Percentiles rank a stretch among this genome's conserved stretches.
Conservation (phyloP, 2,329 filamentous ascomycete species). For the Cordyceps tenuipes region DNA sequence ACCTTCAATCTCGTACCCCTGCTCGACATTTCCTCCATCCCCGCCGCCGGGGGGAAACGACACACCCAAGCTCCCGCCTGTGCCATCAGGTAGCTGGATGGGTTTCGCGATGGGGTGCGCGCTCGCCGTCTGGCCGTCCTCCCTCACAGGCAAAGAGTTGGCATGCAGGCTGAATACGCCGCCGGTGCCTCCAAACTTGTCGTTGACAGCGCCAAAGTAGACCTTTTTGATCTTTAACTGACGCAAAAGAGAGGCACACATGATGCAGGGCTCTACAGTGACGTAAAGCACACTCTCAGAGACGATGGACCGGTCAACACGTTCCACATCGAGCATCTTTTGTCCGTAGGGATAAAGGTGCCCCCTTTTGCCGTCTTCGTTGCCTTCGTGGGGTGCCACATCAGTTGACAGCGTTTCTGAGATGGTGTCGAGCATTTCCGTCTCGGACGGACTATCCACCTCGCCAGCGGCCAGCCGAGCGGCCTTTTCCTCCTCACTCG, state of each 20-base stretch:
- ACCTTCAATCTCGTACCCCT: conserved; percentile 72
- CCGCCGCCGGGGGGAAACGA: conserved; percentile 33
- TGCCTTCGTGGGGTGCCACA: conserved; percentile 31
- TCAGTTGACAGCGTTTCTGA: conserved; percentile 18
- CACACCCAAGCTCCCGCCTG: conserved; percentile 25
- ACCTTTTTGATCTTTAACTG: conserved; percentile 84
- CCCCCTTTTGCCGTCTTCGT: conserved; percentile 45
- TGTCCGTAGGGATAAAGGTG: conserved; percentile 55
- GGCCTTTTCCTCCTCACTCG: conserved; percentile 20
- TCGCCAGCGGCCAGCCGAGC: conserved; percentile 9
- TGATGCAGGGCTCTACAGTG: conserved; percentile 96
- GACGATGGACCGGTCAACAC: conserved; percentile 60
- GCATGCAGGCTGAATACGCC: conserved; percentile 83
- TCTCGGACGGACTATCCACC: background rate
- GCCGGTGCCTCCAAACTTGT: conserved; percentile 93
- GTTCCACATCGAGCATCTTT: conserved; percentile 45
- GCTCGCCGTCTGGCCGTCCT: conserved; percentile 31
- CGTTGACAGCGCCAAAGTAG: conserved; percentile 91
- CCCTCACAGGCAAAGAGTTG: conserved; percentile 39
- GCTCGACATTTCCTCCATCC: conserved; percentile 64
- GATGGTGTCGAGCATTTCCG: conserved; percentile 3
- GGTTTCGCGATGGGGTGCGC: conserved; percentile 30
- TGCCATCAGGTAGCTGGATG: conserved; percentile 29
- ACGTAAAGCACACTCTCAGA: conserved; percentile 76
- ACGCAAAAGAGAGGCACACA: conserved; percentile 89